Conservation (phyloP, 331 rosid genomes). For the Stylosanthes scabra region DNA sequence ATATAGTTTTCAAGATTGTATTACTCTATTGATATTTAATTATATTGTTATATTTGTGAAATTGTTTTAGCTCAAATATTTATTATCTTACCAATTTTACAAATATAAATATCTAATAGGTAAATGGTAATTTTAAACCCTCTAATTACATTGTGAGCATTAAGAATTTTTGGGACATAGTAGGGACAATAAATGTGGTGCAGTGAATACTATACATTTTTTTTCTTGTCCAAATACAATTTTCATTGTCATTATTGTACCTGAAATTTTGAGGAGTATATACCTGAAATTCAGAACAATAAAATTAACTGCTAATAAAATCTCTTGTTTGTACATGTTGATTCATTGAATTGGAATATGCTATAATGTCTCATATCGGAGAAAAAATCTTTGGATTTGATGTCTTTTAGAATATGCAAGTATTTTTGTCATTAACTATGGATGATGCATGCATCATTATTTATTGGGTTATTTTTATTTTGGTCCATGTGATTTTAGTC, state of each 20-base stretch:
- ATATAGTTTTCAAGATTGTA: no score
- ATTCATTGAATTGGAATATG: constrained; percentile 14
- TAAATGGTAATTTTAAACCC: neutral
- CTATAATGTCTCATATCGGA: neutral
- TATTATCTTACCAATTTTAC: no score
- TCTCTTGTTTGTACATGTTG: constrained; percentile 10
- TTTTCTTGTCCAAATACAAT: neutral
- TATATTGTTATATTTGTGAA: no score
- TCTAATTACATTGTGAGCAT: neutral
- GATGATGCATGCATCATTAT: neutral
- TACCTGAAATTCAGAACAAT: neutral
- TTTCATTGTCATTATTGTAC: constrained; percentile 28
- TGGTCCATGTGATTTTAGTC: no score
- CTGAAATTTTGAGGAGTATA: constrained; percentile 42
- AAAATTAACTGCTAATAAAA: neutral
- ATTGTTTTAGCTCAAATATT: no score
- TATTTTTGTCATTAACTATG: neutral
- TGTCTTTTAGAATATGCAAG: neutral
- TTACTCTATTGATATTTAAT: no score
- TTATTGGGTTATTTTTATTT: no score
- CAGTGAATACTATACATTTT: neutral
- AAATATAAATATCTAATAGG: no score
- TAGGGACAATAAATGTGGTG: neutral
- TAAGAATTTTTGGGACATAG: neutral
- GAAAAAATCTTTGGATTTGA: neutral